phyloP scores from a whole-genome alignment of 2,329 filamentous ascomycete genomes.

The Thyridium curvatum region DNA sequence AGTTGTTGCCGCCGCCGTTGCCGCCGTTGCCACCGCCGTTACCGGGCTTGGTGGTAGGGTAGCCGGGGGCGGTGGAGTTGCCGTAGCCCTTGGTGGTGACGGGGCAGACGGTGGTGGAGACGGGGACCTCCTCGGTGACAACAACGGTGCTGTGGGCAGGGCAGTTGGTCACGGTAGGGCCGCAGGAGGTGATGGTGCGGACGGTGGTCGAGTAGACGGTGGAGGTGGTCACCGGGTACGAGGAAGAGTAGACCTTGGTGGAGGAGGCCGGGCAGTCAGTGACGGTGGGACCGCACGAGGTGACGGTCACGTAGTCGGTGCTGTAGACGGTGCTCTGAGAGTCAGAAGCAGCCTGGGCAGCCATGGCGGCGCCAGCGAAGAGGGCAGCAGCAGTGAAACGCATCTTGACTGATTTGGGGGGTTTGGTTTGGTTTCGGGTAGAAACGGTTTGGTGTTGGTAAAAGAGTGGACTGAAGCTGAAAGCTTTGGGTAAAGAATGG shows the following conservation, averaged over 20 bases:
- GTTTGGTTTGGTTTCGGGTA: constrained; percentile 8
- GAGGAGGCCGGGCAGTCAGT: constrained; percentile 40
- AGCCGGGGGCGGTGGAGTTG: constrained; percentile 8
- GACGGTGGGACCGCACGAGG: constrained; percentile 48
- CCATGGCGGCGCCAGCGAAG: constrained; percentile 39
- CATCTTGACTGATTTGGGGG: constrained; percentile 45
- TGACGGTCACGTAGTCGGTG: constrained; percentile 55
- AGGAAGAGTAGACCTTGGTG: constrained; percentile 18
- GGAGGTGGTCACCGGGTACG: constrained; percentile 29
- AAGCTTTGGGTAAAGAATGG: constrained; percentile 28
- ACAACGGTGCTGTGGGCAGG: constrained; percentile 34
- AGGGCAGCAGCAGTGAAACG: constrained; percentile 50
- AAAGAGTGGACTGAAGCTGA: constrained; percentile 20
- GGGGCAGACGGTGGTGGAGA: constrained; percentile 39
- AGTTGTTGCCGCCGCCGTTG: constrained; percentile 8
- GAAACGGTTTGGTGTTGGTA: constrained; percentile 8
- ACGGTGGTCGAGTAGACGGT: constrained; percentile 53
- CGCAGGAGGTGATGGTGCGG: constrained; percentile 57
- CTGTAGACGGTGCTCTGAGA: constrained; percentile 46
- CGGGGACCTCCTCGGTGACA: constrained; percentile 28
- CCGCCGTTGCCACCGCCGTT: no score
- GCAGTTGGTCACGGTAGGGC: constrained; percentile 57
- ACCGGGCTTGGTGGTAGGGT: constrained; percentile 14
- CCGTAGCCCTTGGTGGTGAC: constrained; percentile 12
- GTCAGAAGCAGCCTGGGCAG: constrained; percentile 15